These are phyloP conservation scores for Kurtzmaniella quercitrusa DNA, from an alignment of 1,139 yeast genomes.

Conservation along the genomic window DNA sequence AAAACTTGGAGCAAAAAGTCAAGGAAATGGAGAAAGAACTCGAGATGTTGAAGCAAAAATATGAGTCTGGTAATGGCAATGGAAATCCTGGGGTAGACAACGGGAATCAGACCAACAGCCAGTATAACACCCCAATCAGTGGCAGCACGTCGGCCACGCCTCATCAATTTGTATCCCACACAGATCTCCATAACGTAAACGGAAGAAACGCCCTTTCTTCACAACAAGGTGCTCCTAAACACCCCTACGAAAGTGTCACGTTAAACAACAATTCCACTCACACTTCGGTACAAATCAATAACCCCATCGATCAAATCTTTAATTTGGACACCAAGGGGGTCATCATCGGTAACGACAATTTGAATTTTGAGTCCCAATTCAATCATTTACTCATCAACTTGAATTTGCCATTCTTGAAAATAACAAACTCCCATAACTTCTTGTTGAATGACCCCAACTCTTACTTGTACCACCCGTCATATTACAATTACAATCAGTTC, in stretches of 20 bases:
- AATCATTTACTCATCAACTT: conserved; percentile 43
- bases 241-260: conserved; percentile 6
- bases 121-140: conserved; percentile 5
- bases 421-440: conserved; percentile 44
- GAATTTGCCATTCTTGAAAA: conserved; percentile 43
- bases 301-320: conserved; percentile 47
- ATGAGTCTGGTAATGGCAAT: conserved; percentile 6
- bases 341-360: conserved; percentile 46
- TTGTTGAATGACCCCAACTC: conserved; percentile 42
- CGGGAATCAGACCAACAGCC: neutral
- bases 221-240: neutral
- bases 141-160: neutral
- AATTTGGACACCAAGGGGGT: conserved; percentile 43
- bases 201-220: neutral
- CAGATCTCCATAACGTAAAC: neutral
- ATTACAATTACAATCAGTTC: conserved; percentile 33
- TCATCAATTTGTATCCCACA: neutral
- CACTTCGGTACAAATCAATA: conserved; percentile 31
- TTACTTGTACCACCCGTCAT: conserved; percentile 41
- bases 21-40: conserved; percentile 60
- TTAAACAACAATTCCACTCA: conserved; percentile 7
- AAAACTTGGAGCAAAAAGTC: conserved; percentile 60
- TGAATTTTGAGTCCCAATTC: conserved; percentile 47
- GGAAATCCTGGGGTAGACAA: neutral
- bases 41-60: conserved; percentile 25